These are phyloP conservation scores for Fistulina hepatica DNA, from an alignment of 1,284 basidiomycete species.

Conservation along the genomic window DNA sequence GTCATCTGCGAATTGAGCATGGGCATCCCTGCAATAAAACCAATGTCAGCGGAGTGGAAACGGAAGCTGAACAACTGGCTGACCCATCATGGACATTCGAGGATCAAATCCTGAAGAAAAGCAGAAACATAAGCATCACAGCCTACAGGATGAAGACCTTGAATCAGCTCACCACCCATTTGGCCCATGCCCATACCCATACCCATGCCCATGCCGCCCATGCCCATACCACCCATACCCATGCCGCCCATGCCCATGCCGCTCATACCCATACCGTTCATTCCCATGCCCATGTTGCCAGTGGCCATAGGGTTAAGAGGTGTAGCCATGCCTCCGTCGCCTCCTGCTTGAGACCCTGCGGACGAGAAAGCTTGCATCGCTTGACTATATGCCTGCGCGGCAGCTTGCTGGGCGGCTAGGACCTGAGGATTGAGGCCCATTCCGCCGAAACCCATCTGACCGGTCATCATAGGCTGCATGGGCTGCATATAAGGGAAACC, in stretches of 20 bases:
- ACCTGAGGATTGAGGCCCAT: conserved; percentile 68
- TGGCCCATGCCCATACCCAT: conserved; percentile 42
- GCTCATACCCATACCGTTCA: conserved; percentile 8
- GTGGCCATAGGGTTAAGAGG: conserved; percentile 48
- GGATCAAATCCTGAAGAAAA: no score
- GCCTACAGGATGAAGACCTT: no score
- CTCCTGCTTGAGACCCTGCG: conserved; percentile 61
- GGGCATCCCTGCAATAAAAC: conserved; percentile 25
- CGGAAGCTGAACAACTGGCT: no score
- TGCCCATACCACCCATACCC: conserved; percentile 45
- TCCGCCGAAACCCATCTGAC: conserved; percentile 49
- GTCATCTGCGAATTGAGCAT: conserved; percentile 44
- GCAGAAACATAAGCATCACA: no score
- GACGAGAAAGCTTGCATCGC: conserved; percentile 84
- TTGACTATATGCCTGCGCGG: conserved; percentile 81
- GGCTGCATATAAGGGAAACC: conserved; percentile 18
- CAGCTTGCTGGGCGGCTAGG: conserved; percentile 85
- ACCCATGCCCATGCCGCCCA: conserved; percentile 30
- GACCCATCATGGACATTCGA: no score
- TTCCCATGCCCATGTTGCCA: conserved; percentile 25
- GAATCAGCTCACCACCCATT: no score
- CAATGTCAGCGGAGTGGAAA: no score
- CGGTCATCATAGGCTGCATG: conserved; percentile 39
- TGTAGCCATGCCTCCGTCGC: conserved; percentile 17
- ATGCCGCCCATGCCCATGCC: conserved; percentile 26